phyloP scores from a whole-genome alignment of 1,284 basidiomycete species.

The Takashimella koratensis region DNA sequence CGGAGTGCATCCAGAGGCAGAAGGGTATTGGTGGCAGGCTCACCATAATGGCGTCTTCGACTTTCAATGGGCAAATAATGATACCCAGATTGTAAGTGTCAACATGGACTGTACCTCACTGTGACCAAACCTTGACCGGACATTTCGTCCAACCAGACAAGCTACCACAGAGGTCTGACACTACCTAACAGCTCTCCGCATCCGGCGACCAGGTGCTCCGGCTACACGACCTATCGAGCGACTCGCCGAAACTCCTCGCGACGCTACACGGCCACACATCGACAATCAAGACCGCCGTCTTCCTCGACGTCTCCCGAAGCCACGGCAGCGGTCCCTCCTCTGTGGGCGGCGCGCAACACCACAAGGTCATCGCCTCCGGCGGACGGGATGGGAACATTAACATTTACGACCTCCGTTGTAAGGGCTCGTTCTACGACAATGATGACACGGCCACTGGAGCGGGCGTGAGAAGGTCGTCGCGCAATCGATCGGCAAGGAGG shows the following conservation, averaged over 20 bases:
- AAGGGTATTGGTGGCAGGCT: constrained; percentile 48
- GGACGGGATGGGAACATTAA: constrained; percentile 49
- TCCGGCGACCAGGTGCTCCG: constrained; percentile 45
- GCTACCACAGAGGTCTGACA: too few relatives aligned
- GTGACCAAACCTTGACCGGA: too few relatives aligned
- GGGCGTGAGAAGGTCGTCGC: constrained; percentile 2
- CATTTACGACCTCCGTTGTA: constrained; percentile 46
- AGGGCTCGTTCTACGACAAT: constrained; percentile 12
- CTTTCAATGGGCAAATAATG: constrained; percentile 66
- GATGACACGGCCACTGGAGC: not conserved
- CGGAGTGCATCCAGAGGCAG: constrained; percentile 20
- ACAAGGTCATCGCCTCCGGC: constrained; percentile 39
- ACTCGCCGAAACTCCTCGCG: constrained; percentile 25
- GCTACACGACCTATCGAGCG: constrained; percentile 32
- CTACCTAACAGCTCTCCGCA: constrained; percentile 44
- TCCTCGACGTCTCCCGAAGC: constrained; percentile 34
- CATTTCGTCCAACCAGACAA: too few relatives aligned
- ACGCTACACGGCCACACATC: constrained; percentile 44
- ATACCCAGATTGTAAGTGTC: constrained; percentile 48
- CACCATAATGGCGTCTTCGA: constrained; percentile 79
- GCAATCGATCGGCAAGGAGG: not conserved
- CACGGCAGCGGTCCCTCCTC: constrained; percentile 7
- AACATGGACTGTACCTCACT: not conserved
- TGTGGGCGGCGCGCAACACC: constrained; percentile 3
- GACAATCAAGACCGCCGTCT: constrained; percentile 42